A percentile compares a stretch with the other conserved stretches of the same genome.
Conservation (phyloP, 805 yeast genomes). For the Saturnispora besseyi region DNA sequence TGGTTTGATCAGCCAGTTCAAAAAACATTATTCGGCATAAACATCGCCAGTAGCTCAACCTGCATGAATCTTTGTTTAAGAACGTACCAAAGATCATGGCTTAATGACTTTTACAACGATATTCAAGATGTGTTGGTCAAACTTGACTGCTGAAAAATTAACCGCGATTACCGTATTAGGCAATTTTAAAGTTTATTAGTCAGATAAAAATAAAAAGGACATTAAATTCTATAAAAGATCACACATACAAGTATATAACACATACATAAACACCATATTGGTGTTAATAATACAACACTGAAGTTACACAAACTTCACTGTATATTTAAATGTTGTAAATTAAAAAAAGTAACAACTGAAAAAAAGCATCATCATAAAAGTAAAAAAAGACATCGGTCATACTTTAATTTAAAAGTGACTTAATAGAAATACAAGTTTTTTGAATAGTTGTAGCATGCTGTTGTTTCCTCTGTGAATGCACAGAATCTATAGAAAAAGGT, state of each 20-base stretch:
- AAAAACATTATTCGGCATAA: conserved; percentile 1
- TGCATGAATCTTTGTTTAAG: conserved; percentile 1
- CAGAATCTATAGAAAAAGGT: conserved; percentile 7
- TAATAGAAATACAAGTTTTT: conserved; percentile 8
- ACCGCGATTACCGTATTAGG: neutral
- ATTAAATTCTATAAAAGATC: neutral
- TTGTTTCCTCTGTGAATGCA: neutral
- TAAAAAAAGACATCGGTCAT: neutral
- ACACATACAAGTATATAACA: neutral
- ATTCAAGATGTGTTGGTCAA: conserved; percentile 10
- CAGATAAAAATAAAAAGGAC: neutral
- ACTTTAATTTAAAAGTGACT: conserved; percentile 5
- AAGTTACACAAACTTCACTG: too few species aligned
- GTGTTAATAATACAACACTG: neutral
- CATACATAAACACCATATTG: neutral
- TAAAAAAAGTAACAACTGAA: neutral
- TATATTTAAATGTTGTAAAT: neutral
- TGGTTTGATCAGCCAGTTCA: conserved; percentile 3
- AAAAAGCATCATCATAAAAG: neutral
- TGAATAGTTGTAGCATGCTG: neutral
- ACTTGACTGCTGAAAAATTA: neutral
- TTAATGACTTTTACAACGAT: neutral
- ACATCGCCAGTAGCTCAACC: neutral
- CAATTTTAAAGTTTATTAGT: neutral
- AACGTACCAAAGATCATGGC: neutral